These are phyloP conservation scores for Kwoniella sp. DNA, from an alignment of 768 basidiomycete genomes.

Conservation along the genomic window DNA sequence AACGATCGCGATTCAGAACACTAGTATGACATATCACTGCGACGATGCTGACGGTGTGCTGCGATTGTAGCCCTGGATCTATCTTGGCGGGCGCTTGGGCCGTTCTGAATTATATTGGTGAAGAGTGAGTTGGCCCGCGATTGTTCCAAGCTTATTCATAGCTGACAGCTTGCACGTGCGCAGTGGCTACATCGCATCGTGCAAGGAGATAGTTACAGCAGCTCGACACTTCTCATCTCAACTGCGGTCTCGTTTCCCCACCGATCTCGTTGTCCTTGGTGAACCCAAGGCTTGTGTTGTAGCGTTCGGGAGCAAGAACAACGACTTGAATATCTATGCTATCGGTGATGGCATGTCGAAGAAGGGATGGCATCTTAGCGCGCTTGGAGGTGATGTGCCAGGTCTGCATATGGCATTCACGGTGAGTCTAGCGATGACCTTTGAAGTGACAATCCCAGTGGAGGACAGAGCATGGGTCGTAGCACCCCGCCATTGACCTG, in stretches of 20 bases:
- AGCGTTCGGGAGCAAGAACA: slow-evolving; percentile 70
- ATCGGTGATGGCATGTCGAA: slow-evolving; percentile 86
- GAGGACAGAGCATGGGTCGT: neutral
- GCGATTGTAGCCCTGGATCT: slow-evolving; percentile 71
- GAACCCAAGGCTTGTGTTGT: slow-evolving; percentile 87
- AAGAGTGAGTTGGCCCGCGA: slow-evolving; percentile 63
- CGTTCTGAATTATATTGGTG: slow-evolving; percentile 89
- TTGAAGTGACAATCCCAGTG: neutral
- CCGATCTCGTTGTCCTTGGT: slow-evolving; percentile 85
- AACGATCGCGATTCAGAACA: too few species aligned
- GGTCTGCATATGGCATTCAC: slow-evolving; percentile 94
- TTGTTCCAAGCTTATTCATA: neutral
- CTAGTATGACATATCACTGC: neutral
- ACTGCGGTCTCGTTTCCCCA: slow-evolving; percentile 59
- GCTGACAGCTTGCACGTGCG: neutral
- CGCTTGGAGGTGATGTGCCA: slow-evolving; percentile 68
- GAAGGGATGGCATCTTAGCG: slow-evolving; percentile 90
- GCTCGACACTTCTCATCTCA: slow-evolving; percentile 68
- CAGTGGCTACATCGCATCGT: slow-evolving; percentile 86
- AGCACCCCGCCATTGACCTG: neutral
- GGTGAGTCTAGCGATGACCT: slow-evolving; percentile 61
- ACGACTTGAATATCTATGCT: slow-evolving; percentile 71
- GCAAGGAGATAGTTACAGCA: slow-evolving; percentile 75
- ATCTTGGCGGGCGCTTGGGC: slow-evolving; percentile 96
- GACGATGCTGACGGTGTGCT: neutral